These are phyloP conservation scores for Heterobasidion parviporum DNA, from an alignment of 1,284 basidiomycete species.

Conservation along the genomic window DNA sequence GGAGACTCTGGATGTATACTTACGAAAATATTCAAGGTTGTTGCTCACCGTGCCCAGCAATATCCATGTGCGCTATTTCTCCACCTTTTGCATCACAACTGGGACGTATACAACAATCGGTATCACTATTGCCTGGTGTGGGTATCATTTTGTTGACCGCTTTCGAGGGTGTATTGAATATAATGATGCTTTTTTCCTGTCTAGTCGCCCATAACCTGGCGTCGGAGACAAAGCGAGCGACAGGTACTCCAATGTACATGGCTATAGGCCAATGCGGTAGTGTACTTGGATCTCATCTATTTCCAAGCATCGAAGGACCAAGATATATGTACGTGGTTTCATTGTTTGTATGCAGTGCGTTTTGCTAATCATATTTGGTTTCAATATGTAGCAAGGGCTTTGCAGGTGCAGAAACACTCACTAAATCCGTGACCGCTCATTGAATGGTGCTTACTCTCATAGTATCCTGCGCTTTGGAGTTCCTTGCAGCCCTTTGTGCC, in stretches of 20 bases:
- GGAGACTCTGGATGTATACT: no score
- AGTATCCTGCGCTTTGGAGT: conserved; percentile 51
- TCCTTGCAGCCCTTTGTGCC: conserved; percentile 47
- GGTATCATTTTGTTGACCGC: conserved; percentile 16
- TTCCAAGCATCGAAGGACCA: conserved; percentile 55
- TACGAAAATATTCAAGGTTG: conserved; percentile 26
- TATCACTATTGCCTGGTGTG: conserved; percentile 67
- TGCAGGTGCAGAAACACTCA: neutral
- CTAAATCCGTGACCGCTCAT: no score
- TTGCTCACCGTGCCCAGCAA: conserved; percentile 38
- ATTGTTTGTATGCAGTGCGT: no score
- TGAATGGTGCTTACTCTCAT: neutral
- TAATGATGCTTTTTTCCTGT: neutral
- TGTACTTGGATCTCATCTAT: conserved; percentile 64
- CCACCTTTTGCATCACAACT: conserved; percentile 60
- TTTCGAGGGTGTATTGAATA: neutral
- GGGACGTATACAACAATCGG: conserved; percentile 66
- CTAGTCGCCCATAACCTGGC: conserved; percentile 67
- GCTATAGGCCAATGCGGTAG: conserved; percentile 70
- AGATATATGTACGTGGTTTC: conserved; percentile 40
- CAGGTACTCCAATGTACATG: conserved; percentile 69
- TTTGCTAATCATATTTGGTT: no score
- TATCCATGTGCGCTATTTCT: conserved; percentile 53
- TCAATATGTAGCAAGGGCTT: neutral
- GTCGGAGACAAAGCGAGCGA: conserved; percentile 70